Evolutionary conservation across 2,329 filamentous ascomycete species (phyloP).

Genomic region (Pestalotiopsis sp.): DNA sequence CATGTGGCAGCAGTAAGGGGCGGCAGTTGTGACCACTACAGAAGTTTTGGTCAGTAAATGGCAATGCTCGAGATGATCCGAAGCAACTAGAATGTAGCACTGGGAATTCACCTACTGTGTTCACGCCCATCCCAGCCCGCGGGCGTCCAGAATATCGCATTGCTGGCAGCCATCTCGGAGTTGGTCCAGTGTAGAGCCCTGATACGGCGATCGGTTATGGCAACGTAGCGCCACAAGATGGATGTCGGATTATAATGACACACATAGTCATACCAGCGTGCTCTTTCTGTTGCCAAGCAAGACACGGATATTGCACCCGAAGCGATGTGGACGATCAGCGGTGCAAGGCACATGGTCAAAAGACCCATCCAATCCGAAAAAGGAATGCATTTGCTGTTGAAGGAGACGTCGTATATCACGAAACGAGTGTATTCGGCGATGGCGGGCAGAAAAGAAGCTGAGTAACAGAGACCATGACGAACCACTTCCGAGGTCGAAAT

Average conservation of each 20-base stretch:
- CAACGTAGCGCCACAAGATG: conserved; percentile 22
- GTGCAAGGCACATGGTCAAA: background rate
- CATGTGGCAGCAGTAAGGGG: conserved; percentile 5
- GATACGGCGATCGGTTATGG: conserved; percentile 27
- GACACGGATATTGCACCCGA: background rate
- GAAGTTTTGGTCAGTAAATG: background rate
- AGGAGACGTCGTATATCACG: background rate
- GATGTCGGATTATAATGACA: background rate
- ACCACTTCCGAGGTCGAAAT: too few relatives aligned
- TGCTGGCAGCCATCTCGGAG: conserved; percentile 26
- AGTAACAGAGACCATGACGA: background rate
- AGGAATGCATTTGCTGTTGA: background rate
- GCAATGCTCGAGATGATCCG: background rate
- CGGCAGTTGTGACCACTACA: conserved; percentile 14
- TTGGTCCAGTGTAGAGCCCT: conserved; percentile 23
- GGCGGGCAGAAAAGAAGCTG: background rate
- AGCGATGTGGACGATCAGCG: background rate
- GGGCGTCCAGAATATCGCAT: conserved; percentile 29
- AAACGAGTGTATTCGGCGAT: background rate
- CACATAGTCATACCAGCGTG: background rate
- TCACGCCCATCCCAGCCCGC: conserved; percentile 29
- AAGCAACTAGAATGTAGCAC: background rate
- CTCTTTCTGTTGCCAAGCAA: background rate
- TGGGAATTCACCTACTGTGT: background rate
- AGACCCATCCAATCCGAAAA: background rate